Base-by-base conservation (phyloP, 1,284 basidiomycete species). In the Hortiboletus rubellus region DNA sequence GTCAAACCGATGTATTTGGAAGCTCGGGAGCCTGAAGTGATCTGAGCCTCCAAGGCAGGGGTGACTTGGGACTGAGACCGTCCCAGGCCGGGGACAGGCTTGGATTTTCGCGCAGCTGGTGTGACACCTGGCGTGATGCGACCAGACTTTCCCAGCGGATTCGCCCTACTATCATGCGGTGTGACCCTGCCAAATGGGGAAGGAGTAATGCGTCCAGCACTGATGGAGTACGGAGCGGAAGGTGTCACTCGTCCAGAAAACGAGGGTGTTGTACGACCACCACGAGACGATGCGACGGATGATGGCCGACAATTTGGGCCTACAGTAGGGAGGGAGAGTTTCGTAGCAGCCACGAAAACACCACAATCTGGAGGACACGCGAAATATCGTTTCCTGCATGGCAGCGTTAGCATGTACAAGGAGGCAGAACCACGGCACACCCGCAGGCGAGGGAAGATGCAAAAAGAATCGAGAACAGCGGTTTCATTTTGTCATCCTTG, bases 291-390 rank as follows among this genome's bases (percentile, higher is more conserved):
- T 3, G 90, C 86, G 27, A 90, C 92, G 2, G 93, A 96, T 0
- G 87, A 78, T 0, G 94, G 91, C 17, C 93, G 83, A 48, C 78
- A 80, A 51, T 76, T 67, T 27, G 78, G 68, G 2, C 82, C 82
- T n/a, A 85, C 83, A 2, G 90, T 92, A 2, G 91, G 85, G 6
- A 83, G 68, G 5, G 91, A 90, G 27, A 98, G 83, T 70, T 97
- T 97, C 47, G 83, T 78, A 1, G 85, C 80, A 8, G 89, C 85
- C 34, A 96, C 89, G 70, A 98, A 99, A 45, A 99, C 91, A 38
- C 96, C 96, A 64, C 93, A 96, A 52, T 85, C 83, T 0, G 88
- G 85, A 30, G 91, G 84, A 72, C 95, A 98, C 1, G 79, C 71
- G 69, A 99, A 99, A 74, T 99, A 98, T 68, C 83, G 86, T 46